phyloP scores from a whole-genome alignment of 73 alveolate genomes.

The Halteria grandinella region DNA sequence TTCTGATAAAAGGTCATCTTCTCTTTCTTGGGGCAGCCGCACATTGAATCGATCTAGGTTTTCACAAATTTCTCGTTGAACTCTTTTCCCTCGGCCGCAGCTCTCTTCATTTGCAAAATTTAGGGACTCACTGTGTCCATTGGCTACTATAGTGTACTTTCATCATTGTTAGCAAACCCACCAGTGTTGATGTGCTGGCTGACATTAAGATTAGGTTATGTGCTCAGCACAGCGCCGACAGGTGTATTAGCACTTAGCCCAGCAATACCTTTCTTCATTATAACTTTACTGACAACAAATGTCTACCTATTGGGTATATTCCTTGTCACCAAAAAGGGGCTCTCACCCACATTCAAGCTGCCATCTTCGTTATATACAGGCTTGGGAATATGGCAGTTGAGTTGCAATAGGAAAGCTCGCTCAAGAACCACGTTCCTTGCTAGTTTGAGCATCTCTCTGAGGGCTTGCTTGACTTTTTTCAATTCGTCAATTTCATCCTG shows the following conservation, averaged over 20 bases:
- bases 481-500: slow-evolving; percentile 12
- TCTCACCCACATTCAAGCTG: not conserved
- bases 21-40: slow-evolving; percentile 54
- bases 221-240: no score
- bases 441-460: slow-evolving; percentile 39
- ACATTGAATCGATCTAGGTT: slow-evolving; percentile 29
- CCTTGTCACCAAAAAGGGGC: slow-evolving; percentile 35
- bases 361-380: slow-evolving; percentile 28
- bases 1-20: slow-evolving; percentile 42
- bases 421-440: slow-evolving; percentile 59
- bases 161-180: not conserved
- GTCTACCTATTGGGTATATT: slow-evolving; percentile 38
- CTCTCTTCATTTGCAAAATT: not conserved
- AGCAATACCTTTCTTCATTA: slow-evolving; percentile 45
- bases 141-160: not conserved
- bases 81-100: not conserved
- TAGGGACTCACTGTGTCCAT: slow-evolving; percentile 6
- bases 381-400: slow-evolving; percentile 25
- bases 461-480: slow-evolving; percentile 24
- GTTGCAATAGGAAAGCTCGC: slow-evolving; percentile 30
- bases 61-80: slow-evolving; percentile 27
- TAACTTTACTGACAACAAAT: slow-evolving; percentile 31
- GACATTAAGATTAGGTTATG: no score
- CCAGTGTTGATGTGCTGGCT: not conserved
- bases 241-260: no score